These are phyloP conservation scores for Yamadazyma sp. DNA, from an alignment of 805 yeast genomes.

Conservation along the genomic window DNA sequence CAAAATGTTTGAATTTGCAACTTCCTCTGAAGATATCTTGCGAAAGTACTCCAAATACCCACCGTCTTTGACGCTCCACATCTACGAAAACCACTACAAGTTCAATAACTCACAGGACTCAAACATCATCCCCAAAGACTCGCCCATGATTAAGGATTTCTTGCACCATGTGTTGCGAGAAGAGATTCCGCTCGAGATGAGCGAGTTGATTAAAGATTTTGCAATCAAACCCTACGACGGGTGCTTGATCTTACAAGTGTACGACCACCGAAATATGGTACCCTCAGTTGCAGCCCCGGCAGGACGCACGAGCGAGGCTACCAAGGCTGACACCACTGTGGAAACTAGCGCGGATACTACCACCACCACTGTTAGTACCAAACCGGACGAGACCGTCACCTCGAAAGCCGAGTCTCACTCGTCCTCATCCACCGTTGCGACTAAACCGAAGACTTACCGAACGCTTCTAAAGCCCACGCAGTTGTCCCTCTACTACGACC, in stretches of 20 bases:
- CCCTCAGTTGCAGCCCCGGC: conserved; percentile 4
- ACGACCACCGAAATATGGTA: conserved; percentile 69
- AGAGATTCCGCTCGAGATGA: conserved; percentile 83
- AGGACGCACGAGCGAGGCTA: neutral
- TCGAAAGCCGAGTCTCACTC: neutral
- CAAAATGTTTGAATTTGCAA: conserved; percentile 55
- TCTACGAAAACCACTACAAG: conserved; percentile 86
- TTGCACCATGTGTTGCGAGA: conserved; percentile 76
- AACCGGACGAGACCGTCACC: neutral
- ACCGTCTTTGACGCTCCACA: conserved; percentile 84
- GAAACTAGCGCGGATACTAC: neutral
- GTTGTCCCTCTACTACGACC: conserved; percentile 77
- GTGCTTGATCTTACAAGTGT: conserved; percentile 79
- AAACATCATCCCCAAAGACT: conserved; percentile 69
- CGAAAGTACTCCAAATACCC: conserved; percentile 74
- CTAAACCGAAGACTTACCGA: conserved; percentile 70
- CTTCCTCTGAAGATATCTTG: conserved; percentile 69
- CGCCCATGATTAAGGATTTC: conserved; percentile 76
- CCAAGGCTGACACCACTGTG: neutral
- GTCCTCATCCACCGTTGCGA: conserved; percentile 9
- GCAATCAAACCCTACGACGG: conserved; percentile 87
- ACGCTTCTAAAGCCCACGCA: conserved; percentile 81
- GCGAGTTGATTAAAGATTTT: conserved; percentile 86
- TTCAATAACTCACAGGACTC: conserved; percentile 89
- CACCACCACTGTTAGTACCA: neutral